Evolutionary conservation across 148 eudicot species (phyloP).

Genomic region (Fagopyrum esculentum): DNA sequence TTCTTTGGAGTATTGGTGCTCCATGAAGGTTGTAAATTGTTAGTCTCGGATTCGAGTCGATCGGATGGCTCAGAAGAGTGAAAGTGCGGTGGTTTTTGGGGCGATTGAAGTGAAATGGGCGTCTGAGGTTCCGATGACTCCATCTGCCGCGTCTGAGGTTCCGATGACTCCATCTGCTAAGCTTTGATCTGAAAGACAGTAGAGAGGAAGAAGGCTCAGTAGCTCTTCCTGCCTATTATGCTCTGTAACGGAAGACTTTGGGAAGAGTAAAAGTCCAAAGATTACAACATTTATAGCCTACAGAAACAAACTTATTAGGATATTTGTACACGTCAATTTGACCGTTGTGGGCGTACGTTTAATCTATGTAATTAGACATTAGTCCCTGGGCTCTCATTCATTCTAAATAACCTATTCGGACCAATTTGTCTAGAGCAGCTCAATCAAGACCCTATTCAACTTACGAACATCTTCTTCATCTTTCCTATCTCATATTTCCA

Average conservation of each 20-base stretch:
- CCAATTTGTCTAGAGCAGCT: too few relatives aligned
- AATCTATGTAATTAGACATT: too few relatives aligned
- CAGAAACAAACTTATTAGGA: too few relatives aligned
- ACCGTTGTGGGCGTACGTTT: too few relatives aligned
- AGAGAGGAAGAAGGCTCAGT: neutral
- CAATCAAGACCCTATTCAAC: too few relatives aligned
- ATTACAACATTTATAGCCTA: neutral
- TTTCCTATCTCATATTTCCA: too few relatives aligned
- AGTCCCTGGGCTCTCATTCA: too few relatives aligned
- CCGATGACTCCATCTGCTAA: slow-evolving; percentile 4
- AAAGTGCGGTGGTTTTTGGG: neutral
- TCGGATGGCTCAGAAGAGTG: slow-evolving; percentile 4
- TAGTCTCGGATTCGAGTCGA: neutral
- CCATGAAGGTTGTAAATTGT: neutral
- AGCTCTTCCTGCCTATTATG: neutral
- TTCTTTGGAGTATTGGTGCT: slow-evolving; percentile 8
- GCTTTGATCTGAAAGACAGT: neutral
- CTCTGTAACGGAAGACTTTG: neutral
- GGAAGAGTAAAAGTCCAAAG: neutral
- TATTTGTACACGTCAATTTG: too few relatives aligned
- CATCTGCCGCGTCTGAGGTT: too few relatives aligned
- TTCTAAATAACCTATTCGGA: too few relatives aligned
- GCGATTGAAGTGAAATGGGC: neutral
- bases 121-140: slow-evolving; percentile 5
- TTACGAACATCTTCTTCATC: too few relatives aligned